Base-by-base conservation (phyloP, 2,329 filamentous ascomycete species). In the Fusarium papillatum region DNA sequence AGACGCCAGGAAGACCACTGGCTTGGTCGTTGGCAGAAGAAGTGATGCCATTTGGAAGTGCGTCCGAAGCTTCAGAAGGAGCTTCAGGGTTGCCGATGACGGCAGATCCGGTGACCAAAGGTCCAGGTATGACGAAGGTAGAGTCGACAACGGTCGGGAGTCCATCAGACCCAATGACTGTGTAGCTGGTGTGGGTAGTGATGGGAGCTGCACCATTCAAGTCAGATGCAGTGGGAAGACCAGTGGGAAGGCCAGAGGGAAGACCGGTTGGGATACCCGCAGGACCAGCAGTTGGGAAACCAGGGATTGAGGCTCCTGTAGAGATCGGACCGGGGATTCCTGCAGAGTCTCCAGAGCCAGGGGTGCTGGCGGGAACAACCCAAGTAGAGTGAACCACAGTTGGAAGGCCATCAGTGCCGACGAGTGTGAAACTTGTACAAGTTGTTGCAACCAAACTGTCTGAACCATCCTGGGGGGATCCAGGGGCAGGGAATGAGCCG, bases 121-220 rank as follows among this genome's bases (percentile, higher is more conserved):
- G 80, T 24, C 72, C 76, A 50, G 80, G 77, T 26, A 83, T 69
- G n/a, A 82, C 73, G 70, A 80, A 78, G 14, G 82, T 84, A 7
- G 82, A 80, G 36, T 83, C 81, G n/a, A 82, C 69, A 36, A 82
- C 72, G 31, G 81, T 83, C 10, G 80, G 77, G 57, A 78, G 64
- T 11, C 76, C 77, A 68, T 79, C 74, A 48, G 69, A 69, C 1
- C 82, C 81, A 26, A 81, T 72, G 34, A 79, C 39, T 36, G 81
- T 83, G 61, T 79, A 78, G 36, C 69, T 83, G 24, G 80, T 75
- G 70, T 78, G 82, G 19, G 81, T 83, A 26, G 80, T 78, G 57
- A 76, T 67, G 31, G 70, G 75, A 26, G 36, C 63, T 24, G 26
- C 24, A 53, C 59, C 43, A 14, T 57, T 48, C 43, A 59, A 31